Evolutionary conservation across 352 stramenopile species (phyloP).

Genomic region (Phytophthora cactorum): DNA sequence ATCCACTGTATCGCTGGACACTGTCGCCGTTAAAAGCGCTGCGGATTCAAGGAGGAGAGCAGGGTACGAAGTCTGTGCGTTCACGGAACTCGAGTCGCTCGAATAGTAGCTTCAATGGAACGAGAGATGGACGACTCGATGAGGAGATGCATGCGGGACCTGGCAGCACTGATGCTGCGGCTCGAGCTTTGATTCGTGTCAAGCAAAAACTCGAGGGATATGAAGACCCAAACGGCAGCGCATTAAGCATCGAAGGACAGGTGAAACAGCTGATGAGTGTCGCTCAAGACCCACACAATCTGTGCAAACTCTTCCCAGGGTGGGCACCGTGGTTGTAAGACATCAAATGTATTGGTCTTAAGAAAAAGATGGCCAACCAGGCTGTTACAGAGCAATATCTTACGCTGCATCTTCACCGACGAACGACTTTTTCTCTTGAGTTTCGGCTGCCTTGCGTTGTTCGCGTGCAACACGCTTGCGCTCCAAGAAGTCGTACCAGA

Average conservation of each 20-base stretch:
- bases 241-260: slow-evolving; percentile 97
- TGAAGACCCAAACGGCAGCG: slow-evolving; percentile 96
- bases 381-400: neutral
- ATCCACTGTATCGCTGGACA: slow-evolving; percentile 99
- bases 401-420: slow-evolving; percentile 23
- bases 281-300: slow-evolving; percentile 95
- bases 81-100: slow-evolving; percentile 29
- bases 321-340: slow-evolving; percentile 82
- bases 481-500: slow-evolving; percentile 47
- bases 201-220: slow-evolving; percentile 99
- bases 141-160: slow-evolving; percentile 39
- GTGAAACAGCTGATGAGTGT: slow-evolving; percentile 98
- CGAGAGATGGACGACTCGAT: slow-evolving; percentile 19
- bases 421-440: slow-evolving; percentile 18
- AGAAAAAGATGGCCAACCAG: neutral
- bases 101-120: slow-evolving; percentile 19
- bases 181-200: slow-evolving; percentile 95
- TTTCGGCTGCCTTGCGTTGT: slow-evolving; percentile 20
- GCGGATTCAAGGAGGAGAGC: slow-evolving; percentile 70
- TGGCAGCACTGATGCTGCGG: slow-evolving; percentile 84
- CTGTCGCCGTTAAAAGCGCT: slow-evolving; percentile 92
- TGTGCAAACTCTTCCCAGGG: slow-evolving; percentile 95
- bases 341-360: slow-evolving; percentile 81
- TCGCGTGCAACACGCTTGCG: slow-evolving; percentile 42
- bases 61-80: slow-evolving; percentile 15